Base-by-base conservation (phyloP, 352 stramenopile genomes). In the Blastocystis sp. region DNA sequence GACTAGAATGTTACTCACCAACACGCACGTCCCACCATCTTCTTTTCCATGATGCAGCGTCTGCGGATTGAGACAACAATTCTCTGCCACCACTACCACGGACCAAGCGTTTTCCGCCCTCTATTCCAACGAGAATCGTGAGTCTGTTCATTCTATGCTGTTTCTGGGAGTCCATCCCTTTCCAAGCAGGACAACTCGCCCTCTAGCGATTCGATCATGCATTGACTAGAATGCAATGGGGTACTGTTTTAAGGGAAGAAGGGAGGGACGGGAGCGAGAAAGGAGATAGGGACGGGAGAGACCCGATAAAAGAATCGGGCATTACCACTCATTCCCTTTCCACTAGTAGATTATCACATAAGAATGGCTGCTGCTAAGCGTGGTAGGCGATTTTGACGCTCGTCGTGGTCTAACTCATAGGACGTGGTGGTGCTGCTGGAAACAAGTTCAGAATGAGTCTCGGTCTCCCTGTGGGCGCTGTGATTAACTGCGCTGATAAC, bases 401-500 rank as follows among this genome's bases (percentile, higher is more conserved):
- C 23, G 21, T 60, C 10, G 19, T 23, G 2, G 1, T 21, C 66
- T 60, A 88, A 69, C 78, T 45, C 41, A 17, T 62, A 88, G 96
- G 96, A 96, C 94, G 96, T 92, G 94, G 95, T 89, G 92, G 94
- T 93, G 95, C 95, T 92, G 95, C 95, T 90, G 96, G 96, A 92
- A 97, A 97, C 93, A 99, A 99, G 92, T 98, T 98, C 93, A 95
- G 94, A 88, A 98, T 99, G 92, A 98, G 96, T 86, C 94, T 98
- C 76, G 97, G 97, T 98, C 95, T 99, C 43, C 96, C 97, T 86
- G 94, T 96, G 62, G 96, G 95, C 77, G 97, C 97, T 86, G 96
- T 99, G 82, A 96, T 99, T 90, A 99, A 99, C 95, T 99, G 97
- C 92, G 97, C 97, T 76, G 97, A 99, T 92, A 99, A 99, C 95